Base-by-base conservation (phyloP, 2,329 filamentous ascomycete species). In the Penicillium sumatraense region DNA sequence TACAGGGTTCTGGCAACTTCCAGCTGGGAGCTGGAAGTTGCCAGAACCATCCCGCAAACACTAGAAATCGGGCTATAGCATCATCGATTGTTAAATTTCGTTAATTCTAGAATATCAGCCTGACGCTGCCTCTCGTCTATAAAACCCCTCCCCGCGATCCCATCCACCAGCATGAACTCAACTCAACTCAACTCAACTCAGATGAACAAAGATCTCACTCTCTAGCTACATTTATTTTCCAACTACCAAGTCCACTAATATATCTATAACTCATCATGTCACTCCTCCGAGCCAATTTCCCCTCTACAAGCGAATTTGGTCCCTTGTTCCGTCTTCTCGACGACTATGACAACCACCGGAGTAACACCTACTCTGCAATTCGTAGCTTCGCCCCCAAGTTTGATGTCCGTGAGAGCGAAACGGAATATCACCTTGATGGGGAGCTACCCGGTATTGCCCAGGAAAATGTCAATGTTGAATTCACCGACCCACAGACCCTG, bases 401-500 rank as follows among this genome's bases (percentile, higher is more conserved):
- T 57, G 79, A 82, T 59, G 70, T 81, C 42, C 74, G 74, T 53
- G 80, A 81, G 63, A 72, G 67, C 23, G 68, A 72, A 2, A 70
- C 77, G 1, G 65, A 73, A 36, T 82, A 81, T 64, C 61, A 75
- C 55, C 72, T 82, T 10, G 76, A 81, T 47, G 79, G 79, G 18
- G 80, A 82, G 51, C 66, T 81, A 1, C 78, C 80, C 2, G 80
- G 80, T 13, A 68, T 81, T 53, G 68, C 70, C 21, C 75, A 80
- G 62, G 74, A 78, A 57, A 71, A 79, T 51, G 65, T 81, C 47
- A 70, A 76, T 51, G 77, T 82, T 48, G 77, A 80, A 53, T 81
- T 81, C 64, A 67, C 74, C 49, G 79, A 81, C 55, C 66, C 74
- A 9, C 73, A 78, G 38, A 81, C 78, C 8, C 68, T 82, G 21